Evolutionary conservation across 257 asterid species (phyloP).

Genomic region (Fraxinus americana): DNA sequence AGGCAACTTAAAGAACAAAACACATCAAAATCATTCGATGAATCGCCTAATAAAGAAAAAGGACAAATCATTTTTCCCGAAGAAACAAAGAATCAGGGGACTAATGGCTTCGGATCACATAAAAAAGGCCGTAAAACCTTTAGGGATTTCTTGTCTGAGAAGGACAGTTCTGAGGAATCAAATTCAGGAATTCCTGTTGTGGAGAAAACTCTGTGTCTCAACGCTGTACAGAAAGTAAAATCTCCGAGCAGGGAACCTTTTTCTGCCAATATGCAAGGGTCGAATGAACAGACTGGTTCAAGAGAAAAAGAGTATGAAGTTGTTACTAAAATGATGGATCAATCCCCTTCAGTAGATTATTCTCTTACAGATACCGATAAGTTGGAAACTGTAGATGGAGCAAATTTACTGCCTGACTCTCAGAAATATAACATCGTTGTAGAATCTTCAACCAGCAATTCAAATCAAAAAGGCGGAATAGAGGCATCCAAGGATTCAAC

Average conservation of each 20-base stretch:
- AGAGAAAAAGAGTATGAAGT: constrained; percentile 26
- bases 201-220: constrained; percentile 71
- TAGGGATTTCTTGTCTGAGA: constrained; percentile 53
- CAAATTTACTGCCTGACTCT: constrained; percentile 20
- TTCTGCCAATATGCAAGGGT: constrained; percentile 28
- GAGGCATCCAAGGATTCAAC: constrained; percentile 16
- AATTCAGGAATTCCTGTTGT: constrained; percentile 29
- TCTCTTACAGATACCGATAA: constrained; percentile 33
- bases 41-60: constrained; percentile 26
- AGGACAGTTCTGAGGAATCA: constrained; percentile 25
- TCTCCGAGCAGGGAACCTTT: constrained; percentile 31
- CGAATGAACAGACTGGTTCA: constrained; percentile 19
- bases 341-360: constrained; percentile 30
- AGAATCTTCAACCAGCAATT: constrained; percentile 21
- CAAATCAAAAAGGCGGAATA: constrained; percentile 10
- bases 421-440: constrained; percentile 29
- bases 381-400: constrained; percentile 24
- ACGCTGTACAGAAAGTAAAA: constrained; percentile 48
- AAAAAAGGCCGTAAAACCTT: constrained; percentile 41
- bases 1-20: constrained; percentile 16
- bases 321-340: constrained; percentile 29
- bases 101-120: constrained; percentile 12
- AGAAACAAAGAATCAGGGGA: constrained; percentile 20
- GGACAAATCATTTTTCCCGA: constrained; percentile 17
- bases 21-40: constrained; percentile 22